phyloP scores from a whole-genome alignment of 306 rosid genomes.

The Quercus cerris region DNA sequence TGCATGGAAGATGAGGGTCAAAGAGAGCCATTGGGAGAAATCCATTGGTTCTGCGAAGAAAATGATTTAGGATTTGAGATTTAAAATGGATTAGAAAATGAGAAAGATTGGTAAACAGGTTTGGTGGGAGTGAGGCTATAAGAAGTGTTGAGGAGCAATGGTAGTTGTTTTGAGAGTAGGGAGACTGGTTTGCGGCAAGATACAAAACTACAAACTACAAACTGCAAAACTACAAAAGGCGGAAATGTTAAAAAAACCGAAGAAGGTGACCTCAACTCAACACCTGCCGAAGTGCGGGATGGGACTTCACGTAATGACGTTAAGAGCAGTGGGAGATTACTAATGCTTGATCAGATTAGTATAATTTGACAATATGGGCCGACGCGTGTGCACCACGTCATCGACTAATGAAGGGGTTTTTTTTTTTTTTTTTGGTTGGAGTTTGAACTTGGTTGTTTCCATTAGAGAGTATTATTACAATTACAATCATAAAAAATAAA shows the following conservation, averaged over 20 bases:
- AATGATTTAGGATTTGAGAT: not conserved
- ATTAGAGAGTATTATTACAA: too few relatives aligned
- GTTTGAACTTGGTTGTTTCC: too few relatives aligned
- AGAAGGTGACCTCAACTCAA: not conserved
- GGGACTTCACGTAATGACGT: too few relatives aligned
- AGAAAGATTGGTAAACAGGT: not conserved
- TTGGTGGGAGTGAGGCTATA: not conserved
- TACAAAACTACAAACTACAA: not conserved
- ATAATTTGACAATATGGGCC: too few relatives aligned
- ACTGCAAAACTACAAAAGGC: not conserved
- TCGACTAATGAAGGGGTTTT: too few relatives aligned
- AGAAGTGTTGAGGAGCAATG: not conserved
- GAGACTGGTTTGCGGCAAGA: not conserved
- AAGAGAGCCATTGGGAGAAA: conserved; percentile 5
- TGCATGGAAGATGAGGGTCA: conserved; percentile 8
- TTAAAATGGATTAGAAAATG: not conserved
- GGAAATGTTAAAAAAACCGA: not conserved
- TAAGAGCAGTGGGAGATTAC: too few relatives aligned
- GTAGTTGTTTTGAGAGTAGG: not conserved
- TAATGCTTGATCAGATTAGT: too few relatives aligned
- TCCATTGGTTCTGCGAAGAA: conserved; percentile 4
- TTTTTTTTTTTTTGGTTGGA: too few relatives aligned
- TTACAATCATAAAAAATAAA: too few relatives aligned
- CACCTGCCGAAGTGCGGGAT: not conserved
- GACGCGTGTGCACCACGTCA: too few relatives aligned